These are phyloP conservation scores for Melaleuca alternifolia DNA, from an alignment of 345 rosid species.

Conservation along the genomic window DNA sequence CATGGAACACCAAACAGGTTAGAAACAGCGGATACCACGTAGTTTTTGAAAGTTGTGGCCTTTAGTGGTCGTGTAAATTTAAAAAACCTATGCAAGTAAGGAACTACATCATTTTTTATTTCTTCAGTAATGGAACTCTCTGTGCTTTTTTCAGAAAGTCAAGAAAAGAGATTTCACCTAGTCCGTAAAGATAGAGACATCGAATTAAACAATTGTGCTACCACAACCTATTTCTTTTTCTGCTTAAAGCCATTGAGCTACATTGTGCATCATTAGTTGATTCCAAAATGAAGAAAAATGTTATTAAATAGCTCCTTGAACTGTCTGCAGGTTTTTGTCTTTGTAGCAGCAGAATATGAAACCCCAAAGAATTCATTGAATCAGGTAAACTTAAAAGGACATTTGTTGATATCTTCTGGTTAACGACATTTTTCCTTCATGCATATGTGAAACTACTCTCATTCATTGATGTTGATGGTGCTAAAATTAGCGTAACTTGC, in stretches of 20 bases:
- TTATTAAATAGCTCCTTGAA: not conserved
- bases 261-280: not conserved
- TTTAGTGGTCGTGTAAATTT: not conserved
- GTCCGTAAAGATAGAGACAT: not conserved
- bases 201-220: not conserved
- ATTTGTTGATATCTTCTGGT: not conserved
- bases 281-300: not conserved
- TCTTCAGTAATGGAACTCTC: not conserved
- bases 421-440: not conserved
- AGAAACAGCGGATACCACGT: not conserved
- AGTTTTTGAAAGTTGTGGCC: not conserved
- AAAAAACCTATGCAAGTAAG: not conserved
- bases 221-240: not conserved
- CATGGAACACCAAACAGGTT: constrained; percentile 99
- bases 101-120: not conserved
- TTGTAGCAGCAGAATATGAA: constrained; percentile 83
- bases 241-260: not conserved
- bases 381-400: constrained; percentile 41
- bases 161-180: not conserved
- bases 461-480: not conserved
- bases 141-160: not conserved
- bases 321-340: constrained; percentile 59
- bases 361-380: constrained; percentile 73
- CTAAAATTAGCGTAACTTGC: not conserved
- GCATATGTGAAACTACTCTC: not conserved